A percentile compares a stretch with the other conserved stretches of the same genome.
Conservation (phyloP, 805 yeast genomes). For the Hyphopichia homilentoma region DNA sequence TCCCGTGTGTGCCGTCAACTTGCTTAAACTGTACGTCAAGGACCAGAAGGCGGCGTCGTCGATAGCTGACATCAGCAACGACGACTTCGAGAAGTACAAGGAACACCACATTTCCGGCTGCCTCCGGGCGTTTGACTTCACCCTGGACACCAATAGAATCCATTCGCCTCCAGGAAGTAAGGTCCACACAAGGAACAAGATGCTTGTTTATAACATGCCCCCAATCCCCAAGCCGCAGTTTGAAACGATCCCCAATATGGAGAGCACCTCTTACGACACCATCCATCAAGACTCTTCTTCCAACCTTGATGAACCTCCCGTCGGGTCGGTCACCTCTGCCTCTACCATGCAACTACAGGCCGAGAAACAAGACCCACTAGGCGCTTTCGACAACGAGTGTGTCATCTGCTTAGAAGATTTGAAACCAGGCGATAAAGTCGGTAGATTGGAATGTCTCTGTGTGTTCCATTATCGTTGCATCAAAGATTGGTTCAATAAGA, state of each 20-base stretch:
- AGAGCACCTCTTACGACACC: conserved; percentile 16
- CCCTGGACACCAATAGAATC: conserved; percentile 49
- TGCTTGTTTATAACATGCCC: conserved; percentile 72
- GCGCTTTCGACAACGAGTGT: conserved; percentile 65
- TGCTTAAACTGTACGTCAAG: conserved; percentile 18
- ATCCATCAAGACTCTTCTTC: conserved; percentile 5
- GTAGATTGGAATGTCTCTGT: conserved; percentile 89
- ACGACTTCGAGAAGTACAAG: conserved; percentile 36
- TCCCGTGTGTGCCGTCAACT: conserved; percentile 37
- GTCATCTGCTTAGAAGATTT: conserved; percentile 92
- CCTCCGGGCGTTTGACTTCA: conserved; percentile 64
- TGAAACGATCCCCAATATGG: conserved; percentile 22
- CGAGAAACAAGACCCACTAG: conserved; percentile 12
- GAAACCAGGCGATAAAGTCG: conserved; percentile 82
- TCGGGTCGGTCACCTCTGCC: conserved; percentile 19
- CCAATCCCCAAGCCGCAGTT: conserved; percentile 42
- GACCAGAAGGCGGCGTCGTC: conserved; percentile 7
- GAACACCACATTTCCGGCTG: conserved; percentile 74
- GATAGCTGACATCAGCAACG: conserved; percentile 10
- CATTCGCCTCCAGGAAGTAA: conserved; percentile 19
- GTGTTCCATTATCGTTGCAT: conserved; percentile 91
- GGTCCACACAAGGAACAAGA: conserved; percentile 55
- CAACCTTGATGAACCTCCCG: conserved; percentile 3
- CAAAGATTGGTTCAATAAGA: conserved; percentile 83
- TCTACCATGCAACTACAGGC: conserved; percentile 13